phyloP scores from a whole-genome alignment of 208 protist species.

The Lotmaria passim region DNA sequence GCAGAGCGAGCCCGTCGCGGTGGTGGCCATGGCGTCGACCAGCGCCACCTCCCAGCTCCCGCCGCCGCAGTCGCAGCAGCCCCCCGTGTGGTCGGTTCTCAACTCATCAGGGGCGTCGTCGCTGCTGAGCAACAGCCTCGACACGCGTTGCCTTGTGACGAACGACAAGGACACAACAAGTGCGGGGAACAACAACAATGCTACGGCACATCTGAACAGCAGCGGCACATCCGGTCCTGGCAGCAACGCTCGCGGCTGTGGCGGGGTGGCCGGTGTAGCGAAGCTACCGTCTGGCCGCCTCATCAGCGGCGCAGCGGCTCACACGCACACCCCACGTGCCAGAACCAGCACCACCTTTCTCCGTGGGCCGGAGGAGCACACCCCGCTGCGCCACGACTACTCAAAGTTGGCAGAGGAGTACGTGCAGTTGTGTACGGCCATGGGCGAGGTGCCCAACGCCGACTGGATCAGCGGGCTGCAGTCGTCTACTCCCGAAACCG shows the following conservation, averaged over 20 bases:
- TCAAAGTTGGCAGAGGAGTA: slow-evolving; percentile 54
- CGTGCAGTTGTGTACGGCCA: slow-evolving; percentile 50
- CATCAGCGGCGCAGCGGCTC: slow-evolving; percentile 2
- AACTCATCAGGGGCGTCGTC: slow-evolving; percentile 29
- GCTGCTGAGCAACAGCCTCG: slow-evolving; percentile 30
- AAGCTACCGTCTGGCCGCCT: slow-evolving; percentile 26
- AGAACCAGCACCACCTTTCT: slow-evolving; percentile 1
- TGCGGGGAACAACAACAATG: background rate
- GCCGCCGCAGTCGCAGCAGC: slow-evolving; percentile 5
- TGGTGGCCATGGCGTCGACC: background rate
- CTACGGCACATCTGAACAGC: slow-evolving; percentile 2
- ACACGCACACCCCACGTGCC: slow-evolving; percentile 20
- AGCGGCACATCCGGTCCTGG: background rate
- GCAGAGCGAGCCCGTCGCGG: slow-evolving; percentile 1
- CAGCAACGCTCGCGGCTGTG: slow-evolving; percentile 9
- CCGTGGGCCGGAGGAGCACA: slow-evolving; percentile 1
- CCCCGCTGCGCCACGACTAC: slow-evolving; percentile 15
- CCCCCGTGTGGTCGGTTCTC: slow-evolving; percentile 10
- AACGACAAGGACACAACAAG: slow-evolving; percentile 16
- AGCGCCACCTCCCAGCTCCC: background rate
- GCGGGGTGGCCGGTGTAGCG: background rate
- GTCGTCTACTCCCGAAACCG: background rate
- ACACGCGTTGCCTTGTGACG: slow-evolving; percentile 7
- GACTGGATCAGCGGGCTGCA: slow-evolving; percentile 57
- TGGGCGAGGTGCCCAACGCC: slow-evolving; percentile 63